phyloP scores from a whole-genome alignment of 2,329 filamentous ascomycete genomes.

The Trichoderma polysporum region DNA sequence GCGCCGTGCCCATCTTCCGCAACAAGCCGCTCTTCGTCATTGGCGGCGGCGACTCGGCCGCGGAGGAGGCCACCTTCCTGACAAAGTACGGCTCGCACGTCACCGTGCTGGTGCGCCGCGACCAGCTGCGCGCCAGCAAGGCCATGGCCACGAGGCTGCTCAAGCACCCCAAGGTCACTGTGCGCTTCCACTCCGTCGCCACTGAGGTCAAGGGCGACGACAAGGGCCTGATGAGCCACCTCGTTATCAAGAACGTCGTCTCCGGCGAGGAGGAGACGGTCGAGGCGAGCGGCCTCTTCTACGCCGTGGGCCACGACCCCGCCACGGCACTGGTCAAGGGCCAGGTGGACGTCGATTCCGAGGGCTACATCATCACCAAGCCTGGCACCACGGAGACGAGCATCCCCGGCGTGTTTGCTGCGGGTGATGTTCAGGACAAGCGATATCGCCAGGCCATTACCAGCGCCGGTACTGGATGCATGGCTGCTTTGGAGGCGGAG shows the following conservation, averaged over 20 bases:
- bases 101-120: constrained; percentile 85
- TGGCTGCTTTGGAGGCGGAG: constrained; percentile 94
- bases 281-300: constrained; percentile 90
- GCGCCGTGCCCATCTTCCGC: constrained; percentile 94
- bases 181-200: constrained; percentile 80
- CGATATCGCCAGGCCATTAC: constrained; percentile 96
- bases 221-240: constrained; percentile 82
- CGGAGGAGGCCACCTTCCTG: constrained; percentile 95
- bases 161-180: constrained; percentile 83
- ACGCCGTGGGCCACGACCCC: constrained; percentile 95
- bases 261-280: constrained; percentile 79
- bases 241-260: constrained; percentile 77
- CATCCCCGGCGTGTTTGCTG: constrained; percentile 89
- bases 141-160: constrained; percentile 88
- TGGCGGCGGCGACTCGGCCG: constrained; percentile 92
- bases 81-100: constrained; percentile 97
- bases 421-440: constrained; percentile 98
- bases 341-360: constrained; percentile 82
- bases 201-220: constrained; percentile 82
- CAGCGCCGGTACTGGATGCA: constrained; percentile 91
- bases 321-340: constrained; percentile 88
- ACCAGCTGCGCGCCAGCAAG: constrained; percentile 81
- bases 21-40: constrained; percentile 96
- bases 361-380: constrained; percentile 87
- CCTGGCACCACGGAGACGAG: constrained; percentile 87